A percentile compares a stretch with the other conserved stretches of the same genome.
phyloP scores from a whole-genome alignment of 2,329 filamentous ascomycete species.

The Dothistroma pini region DNA sequence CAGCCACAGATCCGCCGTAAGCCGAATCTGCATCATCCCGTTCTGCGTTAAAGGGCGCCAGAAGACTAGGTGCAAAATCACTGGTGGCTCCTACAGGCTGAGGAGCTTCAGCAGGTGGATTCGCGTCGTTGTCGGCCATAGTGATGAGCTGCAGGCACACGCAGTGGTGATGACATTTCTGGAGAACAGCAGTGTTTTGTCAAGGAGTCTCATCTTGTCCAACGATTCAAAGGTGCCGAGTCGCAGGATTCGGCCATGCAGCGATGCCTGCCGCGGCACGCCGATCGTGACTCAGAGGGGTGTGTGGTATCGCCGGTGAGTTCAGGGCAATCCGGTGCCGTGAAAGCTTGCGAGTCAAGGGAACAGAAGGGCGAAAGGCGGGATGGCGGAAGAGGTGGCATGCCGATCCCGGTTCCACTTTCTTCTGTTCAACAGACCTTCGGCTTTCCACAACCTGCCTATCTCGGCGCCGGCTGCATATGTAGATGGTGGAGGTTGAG shows the following conservation, averaged over 20 bases:
- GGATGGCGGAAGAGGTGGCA: neutral
- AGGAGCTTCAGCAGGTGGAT: neutral
- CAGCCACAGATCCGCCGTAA: conserved; percentile 11
- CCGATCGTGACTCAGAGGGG: neutral
- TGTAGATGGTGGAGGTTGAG: neutral
- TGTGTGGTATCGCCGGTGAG: neutral
- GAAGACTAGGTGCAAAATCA: conserved; percentile 10
- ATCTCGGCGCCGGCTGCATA: neutral
- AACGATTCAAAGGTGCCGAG: neutral
- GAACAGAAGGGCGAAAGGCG: neutral
- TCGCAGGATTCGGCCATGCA: neutral
- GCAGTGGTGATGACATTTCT: neutral
- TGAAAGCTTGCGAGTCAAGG: neutral
- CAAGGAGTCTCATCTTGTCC: neutral
- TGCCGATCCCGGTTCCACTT: neutral
- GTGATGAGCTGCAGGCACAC: neutral
- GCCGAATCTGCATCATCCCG: conserved; percentile 13
- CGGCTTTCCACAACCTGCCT: neutral
- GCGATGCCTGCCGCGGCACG: no score
- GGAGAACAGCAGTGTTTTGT: neutral
- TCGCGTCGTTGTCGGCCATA: neutral
- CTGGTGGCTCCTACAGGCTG: conserved; percentile 5
- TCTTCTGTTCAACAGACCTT: neutral
- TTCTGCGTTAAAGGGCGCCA: conserved; percentile 8
- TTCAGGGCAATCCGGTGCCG: neutral